phyloP scores from a whole-genome alignment of 2,329 filamentous ascomycete genomes.

The Curvularia eragrostidis region DNA sequence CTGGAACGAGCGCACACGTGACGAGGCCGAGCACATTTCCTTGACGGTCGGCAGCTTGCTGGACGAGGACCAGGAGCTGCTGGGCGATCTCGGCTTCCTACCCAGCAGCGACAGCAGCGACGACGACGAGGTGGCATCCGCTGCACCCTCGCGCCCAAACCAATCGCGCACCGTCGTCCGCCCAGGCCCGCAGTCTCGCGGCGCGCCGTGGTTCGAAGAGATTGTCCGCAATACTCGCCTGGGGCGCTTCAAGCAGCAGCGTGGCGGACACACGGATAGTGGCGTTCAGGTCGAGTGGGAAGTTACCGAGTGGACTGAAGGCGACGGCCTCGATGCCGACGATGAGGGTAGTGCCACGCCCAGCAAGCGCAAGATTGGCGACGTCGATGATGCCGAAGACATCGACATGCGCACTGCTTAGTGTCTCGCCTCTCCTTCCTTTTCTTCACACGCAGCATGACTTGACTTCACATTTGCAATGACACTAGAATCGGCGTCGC shows the following conservation, averaged over 20 bases:
- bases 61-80: slow-evolving; percentile 71
- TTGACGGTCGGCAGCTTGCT: slow-evolving; percentile 80
- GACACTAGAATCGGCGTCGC: slow-evolving; percentile 31
- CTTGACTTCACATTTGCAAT: slow-evolving; percentile 7
- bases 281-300: slow-evolving; percentile 79
- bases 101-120: slow-evolving; percentile 51
- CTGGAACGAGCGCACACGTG: slow-evolving; percentile 76
- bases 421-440: slow-evolving; percentile 2
- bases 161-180: slow-evolving; percentile 23
- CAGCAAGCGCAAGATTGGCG: slow-evolving; percentile 47
- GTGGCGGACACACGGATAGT: slow-evolving; percentile 68
- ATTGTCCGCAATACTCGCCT: slow-evolving; percentile 78
- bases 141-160: slow-evolving; percentile 21
- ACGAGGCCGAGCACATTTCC: slow-evolving; percentile 79
- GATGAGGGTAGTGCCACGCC: slow-evolving; percentile 39
- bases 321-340: slow-evolving; percentile 49
- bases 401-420: slow-evolving; percentile 41
- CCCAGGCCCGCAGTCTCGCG: slow-evolving; percentile 49
- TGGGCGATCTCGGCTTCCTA: slow-evolving; percentile 79
- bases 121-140: slow-evolving; percentile 34
- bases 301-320: slow-evolving; percentile 69
- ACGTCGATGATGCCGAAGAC: slow-evolving; percentile 40
- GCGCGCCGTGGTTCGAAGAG: slow-evolving; percentile 84
- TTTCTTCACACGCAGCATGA: slow-evolving; percentile 7
- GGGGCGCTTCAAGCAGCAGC: slow-evolving; percentile 69